Base-by-base conservation (phyloP, 345 rosid genomes). In the Populus alba region DNA sequence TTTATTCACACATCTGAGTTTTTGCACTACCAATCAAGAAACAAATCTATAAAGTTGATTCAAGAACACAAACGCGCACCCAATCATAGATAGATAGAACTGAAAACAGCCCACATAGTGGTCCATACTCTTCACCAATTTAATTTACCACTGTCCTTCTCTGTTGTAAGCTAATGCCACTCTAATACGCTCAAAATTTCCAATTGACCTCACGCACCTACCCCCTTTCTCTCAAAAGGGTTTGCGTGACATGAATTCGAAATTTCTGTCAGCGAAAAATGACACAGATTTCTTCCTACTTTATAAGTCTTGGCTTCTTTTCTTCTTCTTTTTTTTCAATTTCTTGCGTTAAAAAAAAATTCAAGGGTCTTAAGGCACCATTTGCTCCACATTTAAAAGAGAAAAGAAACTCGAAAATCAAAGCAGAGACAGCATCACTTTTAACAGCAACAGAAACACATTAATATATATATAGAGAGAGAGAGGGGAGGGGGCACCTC, bases 401-500 rank as follows among this genome's bases (percentile, higher is more conserved):
- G 43, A 38, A 61, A 39, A 74, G n/a, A 47, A 68, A 53, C 25
- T n/a, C 55, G n/a, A 31, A 37, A 69, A 25, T 38, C 17, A 39
- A 61, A 37, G n/a, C 62, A 39, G 15, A 66, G 73, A 66, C 43
- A 59, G 17, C 63, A 18, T 27, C 27, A 27, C 27, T 27, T 27
- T 27, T 27, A 27, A 27, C 27, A 27, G 17, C 63, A 18, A 71
- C 11, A 66, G 43, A 68, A 47, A 47, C 22, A 20, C 22, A 75
- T 20, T 25, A 13, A 41, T 12, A n/a, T 37, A 57, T 0, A 23
- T 1, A 27, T 3, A 68, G 62, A 51, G 69, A 41, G 62, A 29
- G 77, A 49, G 49, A 33, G 70, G 74, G 53, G 75, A 47, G 76
- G 77, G 84, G 73, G 66, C 77, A 82, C 86, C 80, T 38, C 39